Conservation (phyloP, 2,329 filamentous ascomycete species). For the Epichloe sp. region DNA sequence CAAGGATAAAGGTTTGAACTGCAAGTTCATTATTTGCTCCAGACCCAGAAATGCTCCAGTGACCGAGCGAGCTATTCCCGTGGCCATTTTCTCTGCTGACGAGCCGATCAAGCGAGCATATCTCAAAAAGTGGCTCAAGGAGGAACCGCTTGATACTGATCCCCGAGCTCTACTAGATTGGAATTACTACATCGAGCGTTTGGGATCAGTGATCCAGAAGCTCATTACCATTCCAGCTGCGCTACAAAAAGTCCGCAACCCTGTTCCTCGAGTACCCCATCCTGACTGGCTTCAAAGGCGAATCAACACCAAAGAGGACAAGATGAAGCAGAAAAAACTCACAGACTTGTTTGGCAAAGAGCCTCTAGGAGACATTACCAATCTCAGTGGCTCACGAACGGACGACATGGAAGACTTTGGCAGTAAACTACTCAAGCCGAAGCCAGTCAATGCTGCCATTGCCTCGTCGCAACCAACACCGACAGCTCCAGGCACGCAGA, state of each 20-base stretch:
- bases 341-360: slow-evolving; percentile 73
- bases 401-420: slow-evolving; percentile 77
- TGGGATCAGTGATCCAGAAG: slow-evolving; percentile 97
- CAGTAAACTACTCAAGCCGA: slow-evolving; percentile 51
- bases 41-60: slow-evolving; percentile 79
- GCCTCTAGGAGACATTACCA: slow-evolving; percentile 59
- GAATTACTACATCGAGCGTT: slow-evolving; percentile 91
- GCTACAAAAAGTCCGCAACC: slow-evolving; percentile 87
- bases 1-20: slow-evolving; percentile 97
- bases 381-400: slow-evolving; percentile 42
- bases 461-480: slow-evolving; percentile 39
- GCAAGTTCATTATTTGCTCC: slow-evolving; percentile 97
- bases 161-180: slow-evolving; percentile 84
- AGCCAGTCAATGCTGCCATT: slow-evolving; percentile 40
- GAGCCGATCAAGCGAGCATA: slow-evolving; percentile 78
- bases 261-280: slow-evolving; percentile 83
- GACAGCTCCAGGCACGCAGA: slow-evolving; percentile 34
- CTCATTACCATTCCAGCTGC: slow-evolving; percentile 97
- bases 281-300: slow-evolving; percentile 92
- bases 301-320: slow-evolving; percentile 92
- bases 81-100: slow-evolving; percentile 94
- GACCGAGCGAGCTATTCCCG: slow-evolving; percentile 85
- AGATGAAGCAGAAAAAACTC: slow-evolving; percentile 97
- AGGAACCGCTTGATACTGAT: slow-evolving; percentile 84
- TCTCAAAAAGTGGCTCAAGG: slow-evolving; percentile 87